Base-by-base conservation (phyloP, 129 eudicot genomes). In the Artemisia tridentata region DNA sequence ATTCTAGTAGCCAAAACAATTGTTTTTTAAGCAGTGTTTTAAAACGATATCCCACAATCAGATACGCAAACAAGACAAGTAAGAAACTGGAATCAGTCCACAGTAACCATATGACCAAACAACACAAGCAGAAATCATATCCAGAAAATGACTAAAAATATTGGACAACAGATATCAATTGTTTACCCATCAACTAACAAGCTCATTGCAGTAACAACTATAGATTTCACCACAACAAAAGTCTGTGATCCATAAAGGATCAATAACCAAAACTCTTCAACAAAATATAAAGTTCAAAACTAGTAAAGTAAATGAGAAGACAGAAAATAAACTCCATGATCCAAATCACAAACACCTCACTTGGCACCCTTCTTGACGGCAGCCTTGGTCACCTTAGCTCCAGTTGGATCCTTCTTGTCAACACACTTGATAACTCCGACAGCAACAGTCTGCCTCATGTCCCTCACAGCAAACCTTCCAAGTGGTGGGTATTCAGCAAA, bases 401-500 rank as follows among this genome's bases (percentile, higher is more conserved):
- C 66, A 11, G 66, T 61, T 61, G 66, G 66, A 47, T 61, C 68
- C 68, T 63, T 63, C 68, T 63, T 63, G 27, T 63, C 68, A 8
- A 63, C 68, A 34, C 25, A 31, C 51, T 63, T 63, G 13, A 63
- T 63, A 5, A 63, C 68, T 7, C 68, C 68, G 4, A 63, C 68
- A 31, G 68, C 72, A 43, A 67, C 58, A 0, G 58, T 67, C 58
- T 68, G 73, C 15, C 62, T 21, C 61, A 68, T 68, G 62, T 68
- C 73, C 11, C 73, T 49, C 25, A 68, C 73, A 2, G 63, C 73
- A 27, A 68, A 68, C 48, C 63, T 49, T 18, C 63, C 73, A 49
- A 68, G 73, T 1, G 73, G 63, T 49, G 73, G 73, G 62, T 68
- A 53, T 60, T 68, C 73, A 5, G 61, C 47, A 9, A 68, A 68